These are phyloP conservation scores for Monosporozyma yasuniensis DNA, from an alignment of 805 yeast species.

Conservation along the genomic window DNA sequence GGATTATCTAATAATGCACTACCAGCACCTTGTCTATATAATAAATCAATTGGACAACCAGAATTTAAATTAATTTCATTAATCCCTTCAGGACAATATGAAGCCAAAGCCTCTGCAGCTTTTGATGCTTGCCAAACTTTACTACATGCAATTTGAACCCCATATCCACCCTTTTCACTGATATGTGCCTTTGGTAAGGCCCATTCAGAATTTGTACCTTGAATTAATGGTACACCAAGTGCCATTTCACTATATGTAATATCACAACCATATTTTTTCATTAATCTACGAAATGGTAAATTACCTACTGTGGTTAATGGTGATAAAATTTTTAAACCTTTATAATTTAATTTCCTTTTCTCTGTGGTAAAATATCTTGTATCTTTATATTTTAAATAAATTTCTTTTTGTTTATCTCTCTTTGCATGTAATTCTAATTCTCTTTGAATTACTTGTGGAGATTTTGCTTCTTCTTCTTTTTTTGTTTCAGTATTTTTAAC, in stretches of 20 bases:
- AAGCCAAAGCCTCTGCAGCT: conserved; percentile 63
- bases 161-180: conserved; percentile 79
- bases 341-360: conserved; percentile 63
- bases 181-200: conserved; percentile 87
- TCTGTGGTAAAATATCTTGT: conserved; percentile 72
- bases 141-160: conserved; percentile 85
- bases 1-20: conserved; percentile 88
- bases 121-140: conserved; percentile 91
- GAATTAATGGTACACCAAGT: conserved; percentile 69
- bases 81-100: conserved; percentile 44
- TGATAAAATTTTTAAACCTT: conserved; percentile 75
- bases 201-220: conserved; percentile 94
- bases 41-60: conserved; percentile 94
- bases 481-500: conserved; percentile 31
- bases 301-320: conserved; percentile 98
- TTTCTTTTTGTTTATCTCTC: conserved; percentile 26
- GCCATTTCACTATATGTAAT: conserved; percentile 96
- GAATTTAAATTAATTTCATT: conserved; percentile 85
- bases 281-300: conserved; percentile 85
- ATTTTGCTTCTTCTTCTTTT: not conserved
- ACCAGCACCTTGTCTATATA: conserved; percentile 94
- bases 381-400: conserved; percentile 47
- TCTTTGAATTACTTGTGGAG: conserved; percentile 18
- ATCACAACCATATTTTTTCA: conserved; percentile 87
- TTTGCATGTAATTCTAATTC: conserved; percentile 26